phyloP scores from a whole-genome alignment of 2,329 filamentous ascomycete species.

The Daldinia sp. region DNA sequence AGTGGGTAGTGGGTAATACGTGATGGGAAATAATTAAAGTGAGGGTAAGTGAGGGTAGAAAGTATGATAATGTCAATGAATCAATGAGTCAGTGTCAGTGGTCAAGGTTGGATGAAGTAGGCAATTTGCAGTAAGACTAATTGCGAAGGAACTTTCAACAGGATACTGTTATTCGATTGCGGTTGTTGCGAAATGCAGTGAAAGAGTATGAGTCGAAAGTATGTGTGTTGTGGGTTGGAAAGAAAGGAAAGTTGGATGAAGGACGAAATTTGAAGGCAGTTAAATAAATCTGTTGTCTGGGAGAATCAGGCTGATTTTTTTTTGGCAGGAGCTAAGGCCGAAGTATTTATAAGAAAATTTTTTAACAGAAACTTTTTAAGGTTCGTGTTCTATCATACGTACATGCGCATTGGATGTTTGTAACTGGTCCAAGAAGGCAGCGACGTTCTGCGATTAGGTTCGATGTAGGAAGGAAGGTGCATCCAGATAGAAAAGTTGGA shows the following conservation, averaged over 20 bases:
- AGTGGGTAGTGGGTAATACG: too few species aligned
- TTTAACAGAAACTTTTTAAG: too few species aligned
- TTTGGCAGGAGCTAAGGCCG: too few species aligned
- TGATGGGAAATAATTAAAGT: too few species aligned
- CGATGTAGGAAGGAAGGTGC: slow-evolving; percentile 20
- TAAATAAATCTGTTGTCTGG: neutral
- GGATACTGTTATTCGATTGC: slow-evolving; percentile 1
- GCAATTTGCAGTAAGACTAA: neutral
- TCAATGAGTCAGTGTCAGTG: too few species aligned
- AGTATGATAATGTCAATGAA: too few species aligned
- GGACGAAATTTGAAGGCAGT: neutral
- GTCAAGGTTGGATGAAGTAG: slow-evolving; percentile 1
- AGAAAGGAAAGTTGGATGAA: slow-evolving; percentile 4
- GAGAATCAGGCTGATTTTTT: too few species aligned
- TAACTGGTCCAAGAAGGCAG: slow-evolving; percentile 6
- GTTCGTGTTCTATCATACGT: slow-evolving; percentile 11
- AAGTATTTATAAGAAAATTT: neutral
- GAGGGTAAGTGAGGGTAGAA: too few species aligned
- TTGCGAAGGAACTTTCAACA: neutral
- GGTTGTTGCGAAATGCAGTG: neutral
- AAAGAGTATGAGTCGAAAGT: too few species aligned
- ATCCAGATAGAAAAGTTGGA: slow-evolving; percentile 34
- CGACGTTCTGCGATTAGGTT: slow-evolving; percentile 21
- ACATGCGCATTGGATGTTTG: slow-evolving; percentile 17
- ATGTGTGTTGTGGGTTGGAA: neutral